A percentile compares a stretch with the other conserved stretches of the same genome.
phyloP scores from a whole-genome alignment of 495 filamentous ascomycete species.

The Tirmania nivea region DNA sequence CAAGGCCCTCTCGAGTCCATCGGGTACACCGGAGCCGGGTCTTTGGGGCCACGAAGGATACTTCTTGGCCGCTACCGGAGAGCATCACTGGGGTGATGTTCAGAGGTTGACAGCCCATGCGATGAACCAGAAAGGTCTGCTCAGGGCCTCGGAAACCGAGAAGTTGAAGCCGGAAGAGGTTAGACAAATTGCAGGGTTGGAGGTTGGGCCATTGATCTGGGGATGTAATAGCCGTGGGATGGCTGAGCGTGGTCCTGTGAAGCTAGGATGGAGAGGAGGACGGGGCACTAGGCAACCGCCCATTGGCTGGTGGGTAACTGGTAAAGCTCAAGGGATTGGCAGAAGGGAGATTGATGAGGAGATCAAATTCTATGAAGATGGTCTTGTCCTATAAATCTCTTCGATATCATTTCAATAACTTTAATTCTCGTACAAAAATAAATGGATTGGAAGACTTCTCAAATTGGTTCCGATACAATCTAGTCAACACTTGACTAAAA shows the following conservation, averaged over 20 bases:
- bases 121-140: slow-evolving; percentile 32
- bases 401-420: too few species aligned
- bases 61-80: slow-evolving; percentile 39
- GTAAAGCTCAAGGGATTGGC: too few species aligned
- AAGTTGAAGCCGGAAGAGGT: slow-evolving; percentile 7
- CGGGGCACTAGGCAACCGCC: too few species aligned
- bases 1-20: slow-evolving; percentile 11
- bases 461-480: too few species aligned
- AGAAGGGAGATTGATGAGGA: too few species aligned
- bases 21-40: slow-evolving; percentile 24
- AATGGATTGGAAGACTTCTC: too few species aligned
- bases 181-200: slow-evolving; percentile 1
- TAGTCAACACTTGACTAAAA: too few species aligned
- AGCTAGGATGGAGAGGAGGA: slow-evolving; percentile 1
- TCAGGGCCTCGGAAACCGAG: slow-evolving; percentile 27
- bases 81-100: slow-evolving; percentile 39
- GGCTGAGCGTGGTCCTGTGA: not conserved
- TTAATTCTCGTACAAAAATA: too few species aligned
- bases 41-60: slow-evolving; percentile 42
- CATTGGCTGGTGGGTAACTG: too few species aligned
- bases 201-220: slow-evolving; percentile 4
- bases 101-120: slow-evolving; percentile 28
- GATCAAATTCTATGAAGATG: too few species aligned
- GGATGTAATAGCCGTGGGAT: slow-evolving; percentile 7
- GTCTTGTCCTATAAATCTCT: too few species aligned